A percentile compares a stretch with the other conserved stretches of the same genome.
Conservation (phyloP, 2,329 filamentous ascomycete genomes). For the Bretziella fagacearum region DNA sequence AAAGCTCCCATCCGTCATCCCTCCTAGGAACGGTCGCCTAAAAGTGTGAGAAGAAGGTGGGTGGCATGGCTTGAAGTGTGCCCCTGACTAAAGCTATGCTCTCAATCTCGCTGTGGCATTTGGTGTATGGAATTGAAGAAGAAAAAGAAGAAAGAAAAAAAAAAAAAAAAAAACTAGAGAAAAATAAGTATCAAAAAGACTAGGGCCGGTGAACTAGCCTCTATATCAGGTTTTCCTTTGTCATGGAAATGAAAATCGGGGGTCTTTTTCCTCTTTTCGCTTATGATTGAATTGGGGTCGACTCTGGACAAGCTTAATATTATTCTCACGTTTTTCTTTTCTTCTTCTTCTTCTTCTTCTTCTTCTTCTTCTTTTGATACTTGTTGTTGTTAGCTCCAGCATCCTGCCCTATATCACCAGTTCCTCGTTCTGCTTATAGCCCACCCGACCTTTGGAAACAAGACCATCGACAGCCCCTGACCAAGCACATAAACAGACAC, state of each 20-base stretch:
- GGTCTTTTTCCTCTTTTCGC: slow-evolving; percentile 1
- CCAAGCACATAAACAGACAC: neutral
- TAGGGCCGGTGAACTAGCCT: neutral
- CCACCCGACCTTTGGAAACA: slow-evolving; percentile 6
- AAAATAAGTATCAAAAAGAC: neutral
- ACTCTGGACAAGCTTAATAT: neutral
- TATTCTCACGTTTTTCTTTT: neutral
- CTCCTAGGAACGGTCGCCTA: neutral
- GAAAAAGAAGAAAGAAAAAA: neutral
- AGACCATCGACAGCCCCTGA: slow-evolving; percentile 9
- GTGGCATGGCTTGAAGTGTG: slow-evolving; percentile 3
- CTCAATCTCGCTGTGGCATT: slow-evolving; percentile 2
- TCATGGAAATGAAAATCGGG: neutral
- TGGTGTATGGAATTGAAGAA: neutral
- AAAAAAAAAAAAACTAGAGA: neutral
- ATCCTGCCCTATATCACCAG: slow-evolving; percentile 11
- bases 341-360: neutral
- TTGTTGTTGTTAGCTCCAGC: slow-evolving; percentile 7
- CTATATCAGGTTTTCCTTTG: neutral
- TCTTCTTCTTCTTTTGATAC: neutral
- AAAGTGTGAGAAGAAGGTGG: too few species aligned
- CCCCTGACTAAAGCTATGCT: slow-evolving; percentile 6
- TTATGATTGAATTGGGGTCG: slow-evolving; percentile 1
- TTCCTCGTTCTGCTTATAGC: slow-evolving; percentile 5
- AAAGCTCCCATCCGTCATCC: neutral